Base-by-base conservation (phyloP, 169 alveolate genomes). In the Babesia caballi region DNA sequence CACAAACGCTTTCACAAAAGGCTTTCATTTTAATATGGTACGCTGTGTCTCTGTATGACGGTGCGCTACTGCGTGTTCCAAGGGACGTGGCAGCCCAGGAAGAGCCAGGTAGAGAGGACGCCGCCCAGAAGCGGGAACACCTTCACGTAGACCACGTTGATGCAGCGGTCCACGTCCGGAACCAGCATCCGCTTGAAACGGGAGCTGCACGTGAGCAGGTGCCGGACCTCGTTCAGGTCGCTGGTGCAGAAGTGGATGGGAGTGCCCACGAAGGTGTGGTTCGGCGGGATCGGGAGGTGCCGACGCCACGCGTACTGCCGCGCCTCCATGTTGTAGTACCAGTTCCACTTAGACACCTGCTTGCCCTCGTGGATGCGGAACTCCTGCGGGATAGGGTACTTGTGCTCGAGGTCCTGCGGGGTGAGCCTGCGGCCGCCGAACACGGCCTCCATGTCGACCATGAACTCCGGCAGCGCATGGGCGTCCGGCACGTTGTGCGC, bases 191-290 rank as follows among this genome's bases (percentile, higher is more conserved):
- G 87, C 47, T 82, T 85, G 81, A 88, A 91, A 41, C 94, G 75
- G 35, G 66, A 82, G 49, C 90, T 75, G 30, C 89, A 76, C 25
- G 85, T 68, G 49, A 91, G 75, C 47, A 90, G 77, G 50, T 90
- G 50, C 33, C 93, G 75, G 46, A 91, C 83, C 60, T 91, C 94
- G 58, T 89, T 84, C 23, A 90, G 71, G 63, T 91, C 95, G 51
- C 88, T 76, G 35, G 94, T 91, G 41, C 89, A 91, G 71, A 91
- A 91, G 61, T 90, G 95, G 21, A 91, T 90, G 6, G 95, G 95
- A n/a, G 87, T 81, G n/a, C 95, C 95, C 8, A 91, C 85, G 68
- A 91, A 91, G 17, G 95, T 91, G 58, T 83, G 91, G 69, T 86
- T 91, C 3, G 91, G 91, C 4, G 88, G 90, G 3, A 91, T 89